A percentile compares a stretch with the other conserved stretches of the same genome.
Conservation (phyloP, 2,329 filamentous ascomycete genomes). For the Emericellopsis atlantica region DNA sequence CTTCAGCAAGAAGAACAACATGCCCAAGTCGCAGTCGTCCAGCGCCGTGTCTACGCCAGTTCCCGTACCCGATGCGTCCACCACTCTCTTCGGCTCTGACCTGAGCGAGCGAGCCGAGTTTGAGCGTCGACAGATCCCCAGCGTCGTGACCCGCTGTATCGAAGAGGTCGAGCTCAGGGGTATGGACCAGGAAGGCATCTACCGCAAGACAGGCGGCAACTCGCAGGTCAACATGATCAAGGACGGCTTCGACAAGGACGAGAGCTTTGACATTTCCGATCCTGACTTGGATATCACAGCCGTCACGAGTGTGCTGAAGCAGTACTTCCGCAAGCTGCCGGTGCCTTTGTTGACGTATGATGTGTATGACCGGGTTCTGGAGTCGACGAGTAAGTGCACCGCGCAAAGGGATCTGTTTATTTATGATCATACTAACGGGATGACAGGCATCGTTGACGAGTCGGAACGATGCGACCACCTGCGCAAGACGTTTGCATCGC, state of each 20-base stretch:
- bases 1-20: conserved; percentile 46
- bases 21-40: conserved; percentile 38
- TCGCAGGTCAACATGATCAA: conserved; percentile 84
- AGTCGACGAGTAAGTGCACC: conserved; percentile 54
- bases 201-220: conserved; percentile 90
- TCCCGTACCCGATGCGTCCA: conserved; percentile 36
- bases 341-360: conserved; percentile 84
- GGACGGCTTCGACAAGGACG: conserved; percentile 77
- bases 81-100: conserved; percentile 76
- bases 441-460: conserved; percentile 48
- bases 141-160: conserved; percentile 85
- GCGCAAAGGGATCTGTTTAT: background rate
- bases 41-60: conserved; percentile 26
- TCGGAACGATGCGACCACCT: conserved; percentile 60
- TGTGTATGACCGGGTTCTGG: conserved; percentile 79
- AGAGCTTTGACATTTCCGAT: conserved; percentile 87
- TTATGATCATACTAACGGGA: conserved; percentile 8
- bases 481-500: conserved; percentile 58
- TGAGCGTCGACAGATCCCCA: conserved; percentile 80
- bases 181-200: conserved; percentile 96
- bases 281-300: conserved; percentile 90
- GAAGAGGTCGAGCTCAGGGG: conserved; percentile 92
- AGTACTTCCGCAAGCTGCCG: conserved; percentile 92
- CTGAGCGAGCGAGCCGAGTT: conserved; percentile 74
- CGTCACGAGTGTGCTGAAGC: conserved; percentile 89